Evolutionary conservation across 495 filamentous ascomycete species (phyloP), one percentile per base, ranked within the genome.

Genomic region (Aspergillus egyptiacus): DNA sequence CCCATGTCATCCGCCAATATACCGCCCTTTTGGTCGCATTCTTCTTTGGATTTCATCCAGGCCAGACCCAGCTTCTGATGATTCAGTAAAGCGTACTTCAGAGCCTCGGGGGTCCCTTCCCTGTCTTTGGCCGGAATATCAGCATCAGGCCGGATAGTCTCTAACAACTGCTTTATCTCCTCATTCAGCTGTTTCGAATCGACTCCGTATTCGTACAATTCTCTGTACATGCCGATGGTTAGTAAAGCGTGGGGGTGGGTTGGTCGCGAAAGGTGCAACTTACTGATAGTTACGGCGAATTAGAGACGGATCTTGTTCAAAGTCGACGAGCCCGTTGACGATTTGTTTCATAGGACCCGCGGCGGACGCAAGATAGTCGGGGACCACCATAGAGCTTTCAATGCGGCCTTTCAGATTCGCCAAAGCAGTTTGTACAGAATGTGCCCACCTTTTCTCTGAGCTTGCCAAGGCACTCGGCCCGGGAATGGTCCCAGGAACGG

Each of bases 1-100:
- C 93, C 93, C 93, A 98, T 98, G 41, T 91, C 89, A 60, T 95
- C 88, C 3, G 87, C 89, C 37, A 93, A 75, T 53, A 95, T 89
- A 9, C 89, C 89, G 30, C 90, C 90, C 55, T 85, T 88, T 49
- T 85, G 86, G 3, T 69, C 74, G 11, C 84, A 80, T 38, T 85
- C 79, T 64, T 96, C 90, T 76, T 86, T 89, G 6, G 79, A 73
- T 56, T 82, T 85, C 72, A 95, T 78, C 90, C 90, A 96, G 0
- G 80, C 73, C 32, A 96, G 61, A 13, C 87, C 90, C 13, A 95
- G 61, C 50, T 89, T 87, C 61, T 96, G 90, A 58, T 96, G 90
- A 36, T 85, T 78, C 69, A 90, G 84, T 4, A 96, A 68, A 2
- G 74, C 70, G 39, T 79, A 82, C n/a, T 67, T 78, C 61, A 96